Evolutionary conservation across 2,329 filamentous ascomycete species (phyloP), one percentile per base, ranked within the genome.

Genomic region (Beauveria varroae): DNA sequence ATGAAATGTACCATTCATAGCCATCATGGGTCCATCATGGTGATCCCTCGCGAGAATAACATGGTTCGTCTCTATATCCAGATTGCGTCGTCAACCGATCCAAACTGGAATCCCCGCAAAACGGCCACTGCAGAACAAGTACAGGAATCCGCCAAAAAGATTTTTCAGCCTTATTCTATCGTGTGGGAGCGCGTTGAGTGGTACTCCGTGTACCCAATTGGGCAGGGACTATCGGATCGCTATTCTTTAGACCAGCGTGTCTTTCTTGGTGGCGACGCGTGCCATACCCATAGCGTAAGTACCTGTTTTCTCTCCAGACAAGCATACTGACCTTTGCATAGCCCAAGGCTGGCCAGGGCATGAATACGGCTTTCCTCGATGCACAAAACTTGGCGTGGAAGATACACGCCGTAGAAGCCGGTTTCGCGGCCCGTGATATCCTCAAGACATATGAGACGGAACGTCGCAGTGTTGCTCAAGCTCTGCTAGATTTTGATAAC

Each of bases 321-420:
- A 64, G 26, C 74, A 24, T 73, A 81, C 53, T 79, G n/a, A 60
- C 50, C 2, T 28, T 3, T 8, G 14, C 10, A 81, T 68, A 86
- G 83, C 88, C 88, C 43, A 91, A 90, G 77, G 88, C 88, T 37
- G 88, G 88, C 1, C 88, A 91, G 72, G 88, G 88, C 34, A 91
- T 91, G 89, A 91, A 91, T 69, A 89, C 88, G 0, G 88, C 87
- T 3, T 91, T 91, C 75, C 78, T 89, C 57, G 89, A 93, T 67
- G 91, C 91, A 0, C 84, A 91, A 63, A 98, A 97, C 73, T 80
- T 98, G 46, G 93, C 93, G 8, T 98, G 93, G 93, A 98, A 98
- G 78, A 90, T 97, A 57, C 93, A 96, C 71, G 86, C 90, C 41
- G 93, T 97, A 10, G 92, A 96, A 71, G 81, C 82, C 28, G 91